phyloP scores from a whole-genome alignment of 108 stramenopile genomes.

The Pseudonitzschia multistriata region DNA sequence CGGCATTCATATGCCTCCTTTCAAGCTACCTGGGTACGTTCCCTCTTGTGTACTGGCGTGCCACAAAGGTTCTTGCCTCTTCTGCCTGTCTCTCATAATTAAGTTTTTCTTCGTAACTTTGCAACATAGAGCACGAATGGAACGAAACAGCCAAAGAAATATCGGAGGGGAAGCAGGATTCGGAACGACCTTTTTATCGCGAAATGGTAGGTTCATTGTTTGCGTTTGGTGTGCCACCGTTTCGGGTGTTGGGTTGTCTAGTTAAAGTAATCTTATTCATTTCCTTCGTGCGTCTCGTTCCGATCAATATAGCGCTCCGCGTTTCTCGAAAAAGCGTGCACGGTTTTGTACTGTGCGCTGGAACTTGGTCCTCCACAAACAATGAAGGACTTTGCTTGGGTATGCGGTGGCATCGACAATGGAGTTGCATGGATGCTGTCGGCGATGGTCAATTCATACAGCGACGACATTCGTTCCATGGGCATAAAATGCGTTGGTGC shows the following conservation, averaged over 20 bases:
- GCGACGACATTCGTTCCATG: slow-evolving; percentile 58
- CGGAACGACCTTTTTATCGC: neutral
- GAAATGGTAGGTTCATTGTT: neutral
- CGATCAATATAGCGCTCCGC: neutral
- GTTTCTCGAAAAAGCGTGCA: slow-evolving; percentile 27
- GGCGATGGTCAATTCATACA: slow-evolving; percentile 63
- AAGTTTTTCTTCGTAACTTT: neutral
- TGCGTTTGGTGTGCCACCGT: too few relatives aligned
- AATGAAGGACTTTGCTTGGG: slow-evolving; percentile 39
- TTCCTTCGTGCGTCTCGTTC: neutral
- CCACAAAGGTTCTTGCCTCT: neutral
- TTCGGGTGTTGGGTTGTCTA: too few relatives aligned
- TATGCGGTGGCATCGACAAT: slow-evolving; percentile 52
- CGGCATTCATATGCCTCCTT: neutral
- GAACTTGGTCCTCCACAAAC: slow-evolving; percentile 37
- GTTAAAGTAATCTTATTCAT: too few relatives aligned
- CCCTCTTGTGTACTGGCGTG: neutral
- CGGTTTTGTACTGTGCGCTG: slow-evolving; percentile 40
- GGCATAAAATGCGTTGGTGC: slow-evolving; percentile 66
- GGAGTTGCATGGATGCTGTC: slow-evolving; percentile 73
- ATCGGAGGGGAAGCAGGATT: slow-evolving; percentile 2
- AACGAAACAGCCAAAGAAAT: slow-evolving; percentile 5
- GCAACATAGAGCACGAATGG: slow-evolving; percentile 1
- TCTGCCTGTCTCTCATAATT: neutral
- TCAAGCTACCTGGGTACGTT: slow-evolving; percentile 12